Evolutionary conservation across 2,329 filamentous ascomycete genomes (phyloP), one percentile per base, ranked within the genome.

Genomic region (Endoconidiophora polonica): DNA sequence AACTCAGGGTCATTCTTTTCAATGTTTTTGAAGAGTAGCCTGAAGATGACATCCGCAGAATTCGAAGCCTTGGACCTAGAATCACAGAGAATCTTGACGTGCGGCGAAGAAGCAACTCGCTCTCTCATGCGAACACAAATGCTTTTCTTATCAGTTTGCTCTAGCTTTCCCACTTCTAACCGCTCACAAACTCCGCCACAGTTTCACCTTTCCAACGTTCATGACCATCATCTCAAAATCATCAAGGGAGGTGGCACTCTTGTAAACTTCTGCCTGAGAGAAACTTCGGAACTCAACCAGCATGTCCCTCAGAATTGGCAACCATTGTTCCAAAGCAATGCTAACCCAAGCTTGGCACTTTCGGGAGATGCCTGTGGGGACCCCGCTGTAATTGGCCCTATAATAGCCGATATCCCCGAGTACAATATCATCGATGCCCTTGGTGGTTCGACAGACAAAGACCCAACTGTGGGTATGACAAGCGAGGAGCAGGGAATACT

Each of bases 61-160:
- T 63, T 69, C 14, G 57, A 63, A 9, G 58, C 61, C 33, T 59
- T 60, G 47, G 59, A 63, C 37, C 59, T 65, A 18, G 66, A 66
- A 41, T 56, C 62, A 22, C 57, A 64, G 5, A 63, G 64, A n/a
- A 63, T 70, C 47, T 62, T 76, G 18, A 64, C 68, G 1, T 71
- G 76, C 53, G 87, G 86, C n/a, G 94, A 86, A 4, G 73, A 72
- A 52, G 75, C 85, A 55, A 77, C 82, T 50, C 94, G 91, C 62
- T 78, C 85, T 44, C 68, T 98, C 48, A 74, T 90, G 40, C 80
- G 81, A 48, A 72, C 83, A 9, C 83, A 93, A 59, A 81, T 79
- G 2, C 73, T 95, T 6, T 77, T 87, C 38, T 37, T 50, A 5
- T 48, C 48, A 10, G 40, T 53, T 29, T 53, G 48, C 41, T 53